Conservation (phyloP, 176 grass and related monocot species). For the Pontederia paniculata region DNA sequence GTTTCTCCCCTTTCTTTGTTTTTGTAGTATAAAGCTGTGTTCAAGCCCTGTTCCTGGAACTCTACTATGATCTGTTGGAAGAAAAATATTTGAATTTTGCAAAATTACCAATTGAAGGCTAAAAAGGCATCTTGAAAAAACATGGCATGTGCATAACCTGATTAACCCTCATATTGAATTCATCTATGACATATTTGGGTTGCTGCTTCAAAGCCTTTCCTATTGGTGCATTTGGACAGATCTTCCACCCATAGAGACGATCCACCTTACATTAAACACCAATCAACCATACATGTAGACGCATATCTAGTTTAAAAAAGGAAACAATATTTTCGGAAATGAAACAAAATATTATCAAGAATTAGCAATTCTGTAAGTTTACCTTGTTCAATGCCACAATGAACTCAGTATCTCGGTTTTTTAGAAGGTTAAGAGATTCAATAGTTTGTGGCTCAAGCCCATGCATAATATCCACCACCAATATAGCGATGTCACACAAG, state of each 20-base stretch:
- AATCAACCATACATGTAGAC: slow-evolving; percentile 16
- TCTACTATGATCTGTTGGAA: slow-evolving; percentile 62
- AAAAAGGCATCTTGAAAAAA: slow-evolving; percentile 6
- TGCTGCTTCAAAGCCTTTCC: slow-evolving; percentile 68
- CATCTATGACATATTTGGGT: slow-evolving; percentile 83
- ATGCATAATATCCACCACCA: slow-evolving; percentile 98
- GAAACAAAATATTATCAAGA: not conserved
- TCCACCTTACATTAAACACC: slow-evolving; percentile 54
- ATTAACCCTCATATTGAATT: slow-evolving; percentile 81
- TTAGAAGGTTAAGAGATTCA: slow-evolving; percentile 84
- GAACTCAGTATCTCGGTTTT: slow-evolving; percentile 62
- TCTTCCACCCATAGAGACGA: slow-evolving; percentile 91
- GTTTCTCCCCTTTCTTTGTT: slow-evolving; percentile 89
- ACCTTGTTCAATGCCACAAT: slow-evolving; percentile 99
- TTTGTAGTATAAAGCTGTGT: slow-evolving; percentile 89
- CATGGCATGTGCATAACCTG: slow-evolving; percentile 36
- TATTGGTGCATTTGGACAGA: slow-evolving; percentile 56
- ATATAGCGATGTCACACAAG: slow-evolving; percentile 91
- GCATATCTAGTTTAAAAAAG: not conserved
- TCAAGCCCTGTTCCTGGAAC: slow-evolving; percentile 93
- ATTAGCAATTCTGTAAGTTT: slow-evolving; percentile 12
- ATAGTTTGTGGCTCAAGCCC: slow-evolving; percentile 91
- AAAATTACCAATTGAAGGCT: not conserved
- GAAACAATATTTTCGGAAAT: no score
- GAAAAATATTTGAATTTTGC: slow-evolving; percentile 2